These are phyloP conservation scores for Craspedostauros australis DNA, from an alignment of 108 stramenopile species.

Conservation along the genomic window DNA sequence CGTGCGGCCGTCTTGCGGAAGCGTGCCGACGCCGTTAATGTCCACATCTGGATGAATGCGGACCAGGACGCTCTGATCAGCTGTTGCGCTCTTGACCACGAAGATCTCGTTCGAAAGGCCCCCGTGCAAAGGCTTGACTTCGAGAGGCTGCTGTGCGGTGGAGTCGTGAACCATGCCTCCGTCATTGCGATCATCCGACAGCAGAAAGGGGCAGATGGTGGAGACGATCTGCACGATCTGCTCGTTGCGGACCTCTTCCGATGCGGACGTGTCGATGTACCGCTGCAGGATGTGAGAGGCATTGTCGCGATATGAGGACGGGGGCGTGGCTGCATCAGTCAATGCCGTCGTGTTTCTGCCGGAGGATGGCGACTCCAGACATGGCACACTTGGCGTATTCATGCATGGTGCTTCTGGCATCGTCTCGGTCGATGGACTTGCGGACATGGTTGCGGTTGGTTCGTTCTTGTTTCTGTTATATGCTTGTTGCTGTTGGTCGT, in stretches of 20 bases:
- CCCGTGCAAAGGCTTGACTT: slow-evolving; percentile 26
- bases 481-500: too few species aligned
- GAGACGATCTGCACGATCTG: slow-evolving; percentile 3
- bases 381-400: too few species aligned
- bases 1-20: not conserved
- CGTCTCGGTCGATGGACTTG: too few species aligned
- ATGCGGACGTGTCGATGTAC: slow-evolving; percentile 1
- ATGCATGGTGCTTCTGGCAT: too few species aligned
- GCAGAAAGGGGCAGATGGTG: slow-evolving; percentile 5
- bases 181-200: not conserved
- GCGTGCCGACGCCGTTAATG: not conserved
- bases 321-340: too few species aligned
- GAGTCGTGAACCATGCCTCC: not conserved
- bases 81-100: slow-evolving; percentile 3
- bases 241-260: slow-evolving; percentile 7
- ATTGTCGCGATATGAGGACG: slow-evolving; percentile 1
- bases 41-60: slow-evolving; percentile 32
- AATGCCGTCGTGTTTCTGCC: too few species aligned
- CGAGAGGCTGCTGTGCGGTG: not conserved
- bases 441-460: too few species aligned
- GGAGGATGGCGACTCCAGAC: too few species aligned
- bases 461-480: too few species aligned
- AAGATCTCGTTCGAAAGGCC: slow-evolving; percentile 42
- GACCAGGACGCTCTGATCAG: slow-evolving; percentile 15
- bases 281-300: not conserved